Evolutionary conservation across 257 asterid genomes (phyloP).

Genomic region (Solanum virginianum): DNA sequence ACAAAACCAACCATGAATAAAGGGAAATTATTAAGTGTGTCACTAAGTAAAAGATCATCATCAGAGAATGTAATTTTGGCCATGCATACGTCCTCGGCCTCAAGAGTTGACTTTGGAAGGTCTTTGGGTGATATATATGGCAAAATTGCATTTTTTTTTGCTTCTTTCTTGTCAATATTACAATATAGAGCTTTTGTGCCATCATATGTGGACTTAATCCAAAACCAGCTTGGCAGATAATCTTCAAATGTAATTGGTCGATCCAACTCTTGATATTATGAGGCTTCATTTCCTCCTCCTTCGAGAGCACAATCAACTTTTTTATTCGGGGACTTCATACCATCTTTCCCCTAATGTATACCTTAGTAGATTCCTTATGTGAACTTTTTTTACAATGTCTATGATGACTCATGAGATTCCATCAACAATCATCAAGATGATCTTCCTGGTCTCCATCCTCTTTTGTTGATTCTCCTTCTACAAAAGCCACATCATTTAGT

Average conservation of each 20-base stretch:
- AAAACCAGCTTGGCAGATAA: neutral
- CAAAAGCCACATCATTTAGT: no score
- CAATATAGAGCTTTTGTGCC: neutral
- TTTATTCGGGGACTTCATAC: no score
- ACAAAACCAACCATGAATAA: neutral
- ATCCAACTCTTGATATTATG: fast-evolving
- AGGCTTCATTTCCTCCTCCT: neutral
- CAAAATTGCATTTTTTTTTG: neutral
- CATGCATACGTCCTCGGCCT: neutral
- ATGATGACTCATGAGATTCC: no score
- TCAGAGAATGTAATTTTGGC: neutral
- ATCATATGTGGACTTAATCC: no score
- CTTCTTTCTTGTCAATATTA: neutral
- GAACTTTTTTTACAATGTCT: no score
- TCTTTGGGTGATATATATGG: neutral
- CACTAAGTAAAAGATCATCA: neutral
- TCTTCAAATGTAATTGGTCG: neutral
- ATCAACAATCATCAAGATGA: no score
- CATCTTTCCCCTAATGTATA: no score
- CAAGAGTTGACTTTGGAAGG: neutral
- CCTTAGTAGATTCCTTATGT: no score
- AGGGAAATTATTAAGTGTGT: neutral
- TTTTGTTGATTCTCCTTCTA: no score
- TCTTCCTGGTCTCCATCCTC: no score
- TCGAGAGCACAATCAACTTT: neutral